Percentiles rank a stretch among this genome's conserved stretches.
Evolutionary conservation across 148 eudicot species (phyloP).

Genomic region (Camellia japonica): DNA sequence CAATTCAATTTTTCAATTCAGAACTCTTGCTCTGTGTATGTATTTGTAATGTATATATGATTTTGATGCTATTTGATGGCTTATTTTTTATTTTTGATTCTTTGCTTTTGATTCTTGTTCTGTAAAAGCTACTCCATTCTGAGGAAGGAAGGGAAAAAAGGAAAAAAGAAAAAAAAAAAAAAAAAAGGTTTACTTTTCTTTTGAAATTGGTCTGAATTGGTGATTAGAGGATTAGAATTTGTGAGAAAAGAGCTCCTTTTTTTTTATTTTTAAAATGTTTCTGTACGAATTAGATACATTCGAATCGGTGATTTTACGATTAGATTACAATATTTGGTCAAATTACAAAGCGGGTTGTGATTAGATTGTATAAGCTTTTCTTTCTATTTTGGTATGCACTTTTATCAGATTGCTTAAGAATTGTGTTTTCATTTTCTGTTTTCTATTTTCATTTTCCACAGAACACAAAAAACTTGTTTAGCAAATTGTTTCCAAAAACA

Average conservation of each 20-base stretch:
- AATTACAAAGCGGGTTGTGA: neutral
- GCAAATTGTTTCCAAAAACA: no score
- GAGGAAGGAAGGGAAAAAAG: neutral
- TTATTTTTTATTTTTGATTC: conserved; percentile 10
- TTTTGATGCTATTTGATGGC: neutral
- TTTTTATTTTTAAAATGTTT: conserved; percentile 28
- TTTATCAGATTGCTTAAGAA: neutral
- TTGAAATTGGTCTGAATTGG: neutral
- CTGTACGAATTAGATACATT: conserved; percentile 11
- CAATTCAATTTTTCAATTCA: neutral
- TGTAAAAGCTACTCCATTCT: conserved; percentile 37
- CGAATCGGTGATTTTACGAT: conserved; percentile 1
- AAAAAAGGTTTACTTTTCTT: neutral
- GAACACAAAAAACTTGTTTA: no score
- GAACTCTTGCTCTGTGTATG: neutral
- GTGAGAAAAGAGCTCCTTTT: conserved; percentile 16
- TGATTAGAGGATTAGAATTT: neutral
- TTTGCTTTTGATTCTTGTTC: conserved; percentile 27
- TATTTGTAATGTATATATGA: no score
- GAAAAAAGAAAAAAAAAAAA: neutral
- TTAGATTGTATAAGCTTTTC: neutral
- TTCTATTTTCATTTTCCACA: neutral
- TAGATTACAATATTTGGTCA: neutral
- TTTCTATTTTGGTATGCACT: conserved; percentile 2
- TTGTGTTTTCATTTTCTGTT: no score